A percentile compares a stretch with the other conserved stretches of the same genome.
Evolutionary conservation across 495 filamentous ascomycete genomes (phyloP).

Genomic region (Halenospora varia): DNA sequence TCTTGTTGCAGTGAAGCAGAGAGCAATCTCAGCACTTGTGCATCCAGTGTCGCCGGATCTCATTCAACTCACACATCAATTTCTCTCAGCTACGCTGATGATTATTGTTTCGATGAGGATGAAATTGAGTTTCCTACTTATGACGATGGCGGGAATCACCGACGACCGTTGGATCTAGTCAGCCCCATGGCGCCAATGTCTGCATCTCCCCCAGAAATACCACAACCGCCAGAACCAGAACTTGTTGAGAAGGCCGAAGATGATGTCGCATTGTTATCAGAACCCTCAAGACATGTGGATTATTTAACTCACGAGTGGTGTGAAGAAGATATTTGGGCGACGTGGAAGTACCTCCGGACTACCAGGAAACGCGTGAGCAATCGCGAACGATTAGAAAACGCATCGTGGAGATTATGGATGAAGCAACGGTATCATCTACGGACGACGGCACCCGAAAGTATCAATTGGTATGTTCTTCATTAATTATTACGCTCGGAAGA

Average conservation of each 20-base stretch:
- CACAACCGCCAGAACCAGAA: slow-evolving; percentile 37
- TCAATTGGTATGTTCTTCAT: slow-evolving; percentile 15
- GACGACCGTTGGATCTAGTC: slow-evolving; percentile 30
- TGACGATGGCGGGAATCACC: slow-evolving; percentile 40
- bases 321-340: slow-evolving; percentile 96
- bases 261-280: slow-evolving; percentile 68
- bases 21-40: background rate
- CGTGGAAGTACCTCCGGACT: slow-evolving; percentile 85
- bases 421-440: slow-evolving; percentile 77
- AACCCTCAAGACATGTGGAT: slow-evolving; percentile 88
- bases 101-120: slow-evolving; percentile 41
- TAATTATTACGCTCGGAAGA: background rate
- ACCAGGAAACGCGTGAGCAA: slow-evolving; percentile 73
- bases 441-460: slow-evolving; percentile 37
- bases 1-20: slow-evolving; percentile 1
- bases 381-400: slow-evolving; percentile 83
- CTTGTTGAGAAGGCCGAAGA: slow-evolving; percentile 58
- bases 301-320: slow-evolving; percentile 93
- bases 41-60: background rate
- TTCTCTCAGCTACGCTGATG: slow-evolving; percentile 49
- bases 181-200: background rate
- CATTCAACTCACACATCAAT: slow-evolving; percentile 22
- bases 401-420: slow-evolving; percentile 96
- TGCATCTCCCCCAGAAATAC: slow-evolving; percentile 1
- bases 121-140: slow-evolving; percentile 55